Evolutionary conservation across 192 early-diverging fungal genomes (phyloP).

Genomic region (Entrophospora sp.): DNA sequence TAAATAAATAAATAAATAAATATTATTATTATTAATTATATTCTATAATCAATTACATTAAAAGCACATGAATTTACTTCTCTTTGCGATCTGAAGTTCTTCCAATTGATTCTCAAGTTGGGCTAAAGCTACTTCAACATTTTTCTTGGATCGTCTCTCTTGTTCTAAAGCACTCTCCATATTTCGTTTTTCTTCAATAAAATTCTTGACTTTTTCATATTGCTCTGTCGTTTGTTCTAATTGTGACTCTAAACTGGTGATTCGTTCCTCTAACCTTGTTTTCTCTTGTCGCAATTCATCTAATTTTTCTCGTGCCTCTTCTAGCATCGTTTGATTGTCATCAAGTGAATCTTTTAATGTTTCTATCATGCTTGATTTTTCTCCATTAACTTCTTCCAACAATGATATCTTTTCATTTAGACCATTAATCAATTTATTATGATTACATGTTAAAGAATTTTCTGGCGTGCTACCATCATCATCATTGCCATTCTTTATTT

Average conservation of each 20-base stretch:
- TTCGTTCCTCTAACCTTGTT: not conserved
- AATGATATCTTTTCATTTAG: not conserved
- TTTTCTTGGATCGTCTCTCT: not conserved
- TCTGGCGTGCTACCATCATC: no score
- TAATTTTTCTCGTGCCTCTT: not conserved
- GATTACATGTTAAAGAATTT: no score
- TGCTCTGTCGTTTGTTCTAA: not conserved
- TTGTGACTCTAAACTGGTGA: not conserved
- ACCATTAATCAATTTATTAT: no score
- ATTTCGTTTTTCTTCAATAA: not conserved
- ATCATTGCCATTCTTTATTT: no score
- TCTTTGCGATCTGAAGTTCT: not conserved
- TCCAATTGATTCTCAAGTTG: not conserved
- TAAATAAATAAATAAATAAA: no score
- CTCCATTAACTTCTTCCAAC: not conserved
- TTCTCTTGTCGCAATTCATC: not conserved
- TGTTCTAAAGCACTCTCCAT: not conserved
- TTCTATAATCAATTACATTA: constrained; percentile 9
- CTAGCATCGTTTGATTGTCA: not conserved
- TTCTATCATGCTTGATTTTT: not conserved
- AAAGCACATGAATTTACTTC: not conserved
- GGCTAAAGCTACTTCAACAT: not conserved
- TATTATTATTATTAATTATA: no score
- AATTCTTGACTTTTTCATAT: not conserved
- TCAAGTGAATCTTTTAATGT: not conserved